A percentile compares a stretch with the other conserved stretches of the same genome.
These are phyloP conservation scores for Fusarium acutatum DNA, from an alignment of 2,329 filamentous ascomycete genomes.

Conservation along the genomic window DNA sequence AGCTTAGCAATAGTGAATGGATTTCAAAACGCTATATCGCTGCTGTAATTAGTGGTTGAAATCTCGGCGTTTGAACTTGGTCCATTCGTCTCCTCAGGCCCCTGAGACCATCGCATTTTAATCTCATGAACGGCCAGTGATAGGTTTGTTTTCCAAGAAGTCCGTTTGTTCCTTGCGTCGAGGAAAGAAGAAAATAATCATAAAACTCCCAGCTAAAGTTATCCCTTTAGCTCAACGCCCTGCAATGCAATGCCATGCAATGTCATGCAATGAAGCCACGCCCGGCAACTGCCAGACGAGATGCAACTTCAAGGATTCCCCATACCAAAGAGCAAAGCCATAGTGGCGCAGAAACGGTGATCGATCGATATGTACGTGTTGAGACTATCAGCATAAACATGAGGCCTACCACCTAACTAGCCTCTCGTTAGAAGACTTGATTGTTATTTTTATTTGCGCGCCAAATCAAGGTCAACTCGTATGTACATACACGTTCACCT, in stretches of 20 bases:
- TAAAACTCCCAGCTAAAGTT: neutral
- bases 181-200: neutral
- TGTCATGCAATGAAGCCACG: conserved; percentile 11
- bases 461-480: neutral
- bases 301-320: conserved; percentile 18
- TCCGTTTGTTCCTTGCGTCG: neutral
- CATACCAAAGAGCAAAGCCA: neutral
- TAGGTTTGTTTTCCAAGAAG: neutral
- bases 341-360: conserved; percentile 3
- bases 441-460: neutral
- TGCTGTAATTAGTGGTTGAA: neutral
- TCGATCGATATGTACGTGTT: neutral
- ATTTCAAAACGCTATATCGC: neutral
- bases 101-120: neutral
- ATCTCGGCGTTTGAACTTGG: neutral
- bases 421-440: neutral
- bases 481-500: neutral
- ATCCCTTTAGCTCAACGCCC: conserved; percentile 7
- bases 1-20: neutral
- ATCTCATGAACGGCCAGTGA: neutral
- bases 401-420: conserved; percentile 18
- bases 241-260: conserved; percentile 2
- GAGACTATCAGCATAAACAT: conserved; percentile 4
- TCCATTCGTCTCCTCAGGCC: neutral
- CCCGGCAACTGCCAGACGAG: neutral